A percentile compares a stretch with the other conserved stretches of the same genome.
phyloP scores from a whole-genome alignment of 805 yeast species.

The Saturnispora saitoi region DNA sequence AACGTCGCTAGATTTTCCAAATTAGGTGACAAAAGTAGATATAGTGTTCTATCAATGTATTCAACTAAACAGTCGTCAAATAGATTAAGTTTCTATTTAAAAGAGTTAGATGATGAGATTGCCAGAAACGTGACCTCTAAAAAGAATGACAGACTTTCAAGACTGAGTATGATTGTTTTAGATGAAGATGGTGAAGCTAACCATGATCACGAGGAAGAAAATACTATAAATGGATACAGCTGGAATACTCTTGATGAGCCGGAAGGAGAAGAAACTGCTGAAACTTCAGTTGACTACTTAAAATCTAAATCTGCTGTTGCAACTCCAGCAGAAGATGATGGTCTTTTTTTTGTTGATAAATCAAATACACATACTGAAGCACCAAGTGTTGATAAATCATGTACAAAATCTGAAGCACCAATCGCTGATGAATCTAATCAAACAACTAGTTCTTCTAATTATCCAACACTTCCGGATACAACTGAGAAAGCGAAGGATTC shows the following conservation, averaged over 20 bases:
- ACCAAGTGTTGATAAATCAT: neutral
- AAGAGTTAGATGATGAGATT: constrained; percentile 19
- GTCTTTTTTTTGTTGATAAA: constrained; percentile 8
- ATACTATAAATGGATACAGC: constrained; percentile 1
- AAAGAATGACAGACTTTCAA: constrained; percentile 17
- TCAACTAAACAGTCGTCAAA: constrained; percentile 59
- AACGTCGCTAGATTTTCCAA: constrained; percentile 62
- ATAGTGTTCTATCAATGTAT: constrained; percentile 63
- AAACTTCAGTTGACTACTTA: constrained; percentile 4
- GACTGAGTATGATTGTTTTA: constrained; percentile 24
- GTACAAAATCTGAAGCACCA: constrained; percentile 5
- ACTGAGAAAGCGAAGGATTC: constrained; percentile 30
- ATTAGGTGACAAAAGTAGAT: constrained; percentile 55
- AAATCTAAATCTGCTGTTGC: constrained; percentile 8
- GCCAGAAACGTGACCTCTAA: constrained; percentile 4
- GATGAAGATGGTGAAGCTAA: constrained; percentile 17
- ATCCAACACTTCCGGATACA: constrained; percentile 15
- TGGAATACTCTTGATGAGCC: constrained; percentile 6
- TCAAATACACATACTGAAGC: constrained; percentile 1
- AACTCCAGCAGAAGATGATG: constrained; percentile 21
- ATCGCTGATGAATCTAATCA: constrained; percentile 25
- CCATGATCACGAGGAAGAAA: neutral
- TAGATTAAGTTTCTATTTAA: constrained; percentile 42
- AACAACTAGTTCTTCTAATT: constrained; percentile 26
- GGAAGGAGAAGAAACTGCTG: constrained; percentile 7